A percentile compares a stretch with the other conserved stretches of the same genome.
Evolutionary conservation across 768 basidiomycete genomes (phyloP).

Genomic region (Xanthoconium stramineum): DNA sequence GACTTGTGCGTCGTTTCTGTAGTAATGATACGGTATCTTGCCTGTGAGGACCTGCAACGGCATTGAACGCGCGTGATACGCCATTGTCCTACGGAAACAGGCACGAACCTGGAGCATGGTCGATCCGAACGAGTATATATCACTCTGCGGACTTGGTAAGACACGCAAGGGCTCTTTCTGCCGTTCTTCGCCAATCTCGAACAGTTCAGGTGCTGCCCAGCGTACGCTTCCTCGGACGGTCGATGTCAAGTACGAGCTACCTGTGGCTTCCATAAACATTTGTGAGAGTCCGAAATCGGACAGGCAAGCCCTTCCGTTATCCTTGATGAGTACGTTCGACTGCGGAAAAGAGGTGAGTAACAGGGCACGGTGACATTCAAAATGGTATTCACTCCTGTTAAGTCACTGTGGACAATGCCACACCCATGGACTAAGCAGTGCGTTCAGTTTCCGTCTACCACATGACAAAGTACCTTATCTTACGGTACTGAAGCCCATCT

Average conservation of each 20-base stretch:
- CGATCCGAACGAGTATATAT: conserved; percentile 43
- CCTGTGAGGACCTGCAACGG: conserved; percentile 26
- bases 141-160: conserved; percentile 28
- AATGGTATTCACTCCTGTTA: conserved; percentile 37
- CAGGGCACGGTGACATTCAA: not conserved
- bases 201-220: conserved; percentile 46
- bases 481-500: conserved; percentile 22
- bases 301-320: conserved; percentile 29
- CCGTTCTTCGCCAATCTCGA: conserved; percentile 27
- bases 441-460: not conserved
- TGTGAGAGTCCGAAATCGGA: conserved; percentile 37
- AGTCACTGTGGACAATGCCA: conserved; percentile 42
- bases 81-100: not conserved
- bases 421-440: conserved; percentile 14
- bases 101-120: conserved; percentile 27
- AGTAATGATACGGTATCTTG: conserved; percentile 22
- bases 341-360: conserved; percentile 7
- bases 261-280: conserved; percentile 24
- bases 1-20: conserved; percentile 25
- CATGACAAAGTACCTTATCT: not conserved
- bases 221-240: conserved; percentile 44
- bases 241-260: conserved; percentile 25
- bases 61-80: not conserved
- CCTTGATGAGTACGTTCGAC: conserved; percentile 37
- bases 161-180: conserved; percentile 14